Evolutionary conservation across 441 rosid species (phyloP).

Genomic region (Gossypium gossypioides): DNA sequence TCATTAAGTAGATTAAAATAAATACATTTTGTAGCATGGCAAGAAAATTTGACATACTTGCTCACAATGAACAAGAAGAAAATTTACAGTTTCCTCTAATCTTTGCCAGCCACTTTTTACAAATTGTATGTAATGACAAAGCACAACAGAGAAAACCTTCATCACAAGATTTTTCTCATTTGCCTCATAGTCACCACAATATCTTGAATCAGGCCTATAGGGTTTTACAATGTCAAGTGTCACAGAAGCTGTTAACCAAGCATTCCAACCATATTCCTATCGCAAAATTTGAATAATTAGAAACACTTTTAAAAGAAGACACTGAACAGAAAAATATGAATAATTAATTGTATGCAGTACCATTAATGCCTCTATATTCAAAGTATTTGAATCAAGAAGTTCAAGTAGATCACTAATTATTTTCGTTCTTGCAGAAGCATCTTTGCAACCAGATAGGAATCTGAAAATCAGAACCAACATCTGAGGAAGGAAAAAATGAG

Average conservation of each 20-base stretch:
- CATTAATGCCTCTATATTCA: constrained; percentile 90
- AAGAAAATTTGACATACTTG: constrained; percentile 40
- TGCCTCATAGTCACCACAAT: constrained; percentile 34
- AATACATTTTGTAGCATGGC: neutral
- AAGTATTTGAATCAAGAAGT: constrained; percentile 83
- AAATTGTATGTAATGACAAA: constrained; percentile 69
- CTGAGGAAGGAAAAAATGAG: constrained; percentile 88
- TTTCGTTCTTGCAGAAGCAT: constrained; percentile 56
- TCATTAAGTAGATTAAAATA: neutral
- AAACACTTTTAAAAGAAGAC: constrained; percentile 5
- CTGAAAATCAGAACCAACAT: constrained; percentile 64
- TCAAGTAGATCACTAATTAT: constrained; percentile 71
- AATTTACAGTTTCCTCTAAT: constrained; percentile 85
- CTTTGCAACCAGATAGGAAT: constrained; percentile 63
- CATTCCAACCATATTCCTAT: constrained; percentile 94
- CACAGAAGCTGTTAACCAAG: constrained; percentile 68
- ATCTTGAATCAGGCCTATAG: constrained; percentile 40
- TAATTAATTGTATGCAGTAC: constrained; percentile 30
- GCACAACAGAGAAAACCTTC: constrained; percentile 71
- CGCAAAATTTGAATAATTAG: constrained; percentile 24
- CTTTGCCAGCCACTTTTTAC: constrained; percentile 99
- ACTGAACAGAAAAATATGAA: constrained; percentile 5
- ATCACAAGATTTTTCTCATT: constrained; percentile 65
- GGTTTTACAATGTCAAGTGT: constrained; percentile 62
- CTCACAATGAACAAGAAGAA: constrained; percentile 58